A percentile compares a stretch with the other conserved stretches of the same genome.
Evolutionary conservation across 495 filamentous ascomycete genomes (phyloP).

Genomic region (Podospora pseudopauciseta): DNA sequence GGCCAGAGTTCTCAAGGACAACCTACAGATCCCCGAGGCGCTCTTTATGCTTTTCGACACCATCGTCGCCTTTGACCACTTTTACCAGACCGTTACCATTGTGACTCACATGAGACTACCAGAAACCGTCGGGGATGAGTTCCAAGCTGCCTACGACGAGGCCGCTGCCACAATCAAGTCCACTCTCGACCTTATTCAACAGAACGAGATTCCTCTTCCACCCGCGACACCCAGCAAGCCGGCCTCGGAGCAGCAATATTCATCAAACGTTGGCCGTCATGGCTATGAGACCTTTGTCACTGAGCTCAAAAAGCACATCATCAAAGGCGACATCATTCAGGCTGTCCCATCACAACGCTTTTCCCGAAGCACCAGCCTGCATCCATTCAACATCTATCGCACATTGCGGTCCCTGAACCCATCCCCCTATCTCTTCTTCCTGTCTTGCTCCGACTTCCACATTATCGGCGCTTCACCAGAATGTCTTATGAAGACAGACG

Average conservation of each 20-base stretch:
- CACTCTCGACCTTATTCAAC: constrained; percentile 64
- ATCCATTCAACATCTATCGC: constrained; percentile 98
- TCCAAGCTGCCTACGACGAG: constrained; percentile 59
- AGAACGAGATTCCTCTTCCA: constrained; percentile 72
- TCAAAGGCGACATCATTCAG: constrained; percentile 91
- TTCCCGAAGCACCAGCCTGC: constrained; percentile 79
- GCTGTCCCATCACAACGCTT: constrained; percentile 92
- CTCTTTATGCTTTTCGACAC: constrained; percentile 98
- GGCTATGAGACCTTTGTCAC: constrained; percentile 88
- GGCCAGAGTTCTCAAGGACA: constrained; percentile 77
- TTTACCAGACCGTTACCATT: constrained; percentile 86
- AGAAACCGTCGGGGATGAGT: constrained; percentile 33
- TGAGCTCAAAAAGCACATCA: constrained; percentile 79
- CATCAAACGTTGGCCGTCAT: constrained; percentile 84
- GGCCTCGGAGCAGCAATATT: constrained; percentile 62
- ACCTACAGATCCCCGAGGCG: constrained; percentile 82
- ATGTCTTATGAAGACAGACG: constrained; percentile 83
- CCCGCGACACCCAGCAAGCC: constrained; percentile 66
- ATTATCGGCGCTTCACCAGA: constrained; percentile 94
- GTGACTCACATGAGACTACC: constrained; percentile 80
- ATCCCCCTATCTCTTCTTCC: constrained; percentile 94
- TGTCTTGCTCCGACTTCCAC: constrained; percentile 86
- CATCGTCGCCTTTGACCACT: constrained; percentile 90
- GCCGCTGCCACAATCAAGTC: constrained; percentile 59
- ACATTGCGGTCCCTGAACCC: constrained; percentile 94